Conservation (phyloP, 176 grass and related monocot species). For the Triticum urartu region DNA sequence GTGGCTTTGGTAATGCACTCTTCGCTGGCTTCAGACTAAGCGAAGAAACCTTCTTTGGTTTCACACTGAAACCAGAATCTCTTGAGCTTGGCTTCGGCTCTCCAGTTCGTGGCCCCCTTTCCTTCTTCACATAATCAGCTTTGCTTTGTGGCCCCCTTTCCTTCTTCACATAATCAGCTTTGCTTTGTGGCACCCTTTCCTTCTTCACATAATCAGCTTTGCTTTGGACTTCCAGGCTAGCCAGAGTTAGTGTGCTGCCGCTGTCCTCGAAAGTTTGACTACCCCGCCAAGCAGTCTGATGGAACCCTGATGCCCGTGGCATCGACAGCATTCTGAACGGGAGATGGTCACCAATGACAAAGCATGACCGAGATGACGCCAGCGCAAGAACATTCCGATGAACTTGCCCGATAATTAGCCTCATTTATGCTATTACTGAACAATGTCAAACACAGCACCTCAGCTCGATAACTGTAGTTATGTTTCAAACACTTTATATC, state of each 20-base stretch:
- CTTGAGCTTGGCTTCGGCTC: slow-evolving; percentile 40
- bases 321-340: slow-evolving; percentile 48
- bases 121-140: slow-evolving; percentile 36
- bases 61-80: slow-evolving; percentile 26
- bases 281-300: slow-evolving; percentile 36
- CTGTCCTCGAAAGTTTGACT: slow-evolving; percentile 28
- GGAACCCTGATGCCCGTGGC: slow-evolving; percentile 37
- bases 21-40: slow-evolving; percentile 29
- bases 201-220: slow-evolving; percentile 47
- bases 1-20: slow-evolving; percentile 23
- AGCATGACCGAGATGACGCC: slow-evolving; percentile 61
- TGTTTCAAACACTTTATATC: neutral
- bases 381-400: slow-evolving; percentile 67
- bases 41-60: slow-evolving; percentile 38
- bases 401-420: slow-evolving; percentile 50
- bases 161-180: slow-evolving; percentile 37
- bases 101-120: slow-evolving; percentile 35
- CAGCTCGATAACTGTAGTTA: neutral
- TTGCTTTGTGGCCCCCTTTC: slow-evolving; percentile 38
- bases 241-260: slow-evolving; percentile 44
- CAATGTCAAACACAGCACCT: neutral
- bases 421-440: slow-evolving; percentile 30
- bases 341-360: slow-evolving; percentile 47
- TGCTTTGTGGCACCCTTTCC: slow-evolving; percentile 37
- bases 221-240: slow-evolving; percentile 54